Evolutionary conservation across 164 flowering plant species (phyloP).

Genomic region (Piper betle): DNA sequence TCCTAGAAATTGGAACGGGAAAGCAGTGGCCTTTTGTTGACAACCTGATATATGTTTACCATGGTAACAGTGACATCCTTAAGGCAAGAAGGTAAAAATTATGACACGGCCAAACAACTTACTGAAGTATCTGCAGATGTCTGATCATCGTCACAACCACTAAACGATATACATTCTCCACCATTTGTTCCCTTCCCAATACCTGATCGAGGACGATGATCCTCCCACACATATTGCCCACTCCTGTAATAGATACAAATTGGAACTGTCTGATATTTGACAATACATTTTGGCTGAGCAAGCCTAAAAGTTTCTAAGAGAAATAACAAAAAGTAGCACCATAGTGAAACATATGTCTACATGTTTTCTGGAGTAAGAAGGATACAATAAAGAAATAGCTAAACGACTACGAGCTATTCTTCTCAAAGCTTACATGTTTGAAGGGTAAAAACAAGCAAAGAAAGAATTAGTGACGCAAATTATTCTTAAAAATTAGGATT

Average conservation of each 20-base stretch:
- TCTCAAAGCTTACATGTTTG: no score
- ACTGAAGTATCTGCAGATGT: slow-evolving; percentile 77
- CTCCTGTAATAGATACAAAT: slow-evolving; percentile 19
- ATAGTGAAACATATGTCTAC: no score
- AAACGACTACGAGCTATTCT: no score
- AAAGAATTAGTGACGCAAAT: no score
- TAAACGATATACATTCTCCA: slow-evolving; percentile 74
- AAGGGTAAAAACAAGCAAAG: no score
- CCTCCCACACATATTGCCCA: slow-evolving; percentile 83
- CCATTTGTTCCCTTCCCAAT: slow-evolving; percentile 80
- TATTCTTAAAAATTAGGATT: no score
- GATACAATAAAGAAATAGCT: not conserved
- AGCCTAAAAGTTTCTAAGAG: no score
- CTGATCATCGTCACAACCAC: slow-evolving; percentile 90
- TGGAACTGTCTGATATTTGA: no score
- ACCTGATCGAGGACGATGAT: slow-evolving; percentile 76
- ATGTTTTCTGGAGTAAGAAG: not conserved
- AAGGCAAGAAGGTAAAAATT: no score
- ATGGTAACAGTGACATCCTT: not conserved
- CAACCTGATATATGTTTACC: not conserved
- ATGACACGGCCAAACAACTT: slow-evolving; percentile 2
- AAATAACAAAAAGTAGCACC: no score
- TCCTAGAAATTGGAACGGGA: not conserved
- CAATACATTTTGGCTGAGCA: no score
- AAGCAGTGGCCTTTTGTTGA: not conserved